A percentile compares a stretch with the other conserved stretches of the same genome.
phyloP scores from a whole-genome alignment of 2,329 filamentous ascomycete species.

The Penicillium glabrum region DNA sequence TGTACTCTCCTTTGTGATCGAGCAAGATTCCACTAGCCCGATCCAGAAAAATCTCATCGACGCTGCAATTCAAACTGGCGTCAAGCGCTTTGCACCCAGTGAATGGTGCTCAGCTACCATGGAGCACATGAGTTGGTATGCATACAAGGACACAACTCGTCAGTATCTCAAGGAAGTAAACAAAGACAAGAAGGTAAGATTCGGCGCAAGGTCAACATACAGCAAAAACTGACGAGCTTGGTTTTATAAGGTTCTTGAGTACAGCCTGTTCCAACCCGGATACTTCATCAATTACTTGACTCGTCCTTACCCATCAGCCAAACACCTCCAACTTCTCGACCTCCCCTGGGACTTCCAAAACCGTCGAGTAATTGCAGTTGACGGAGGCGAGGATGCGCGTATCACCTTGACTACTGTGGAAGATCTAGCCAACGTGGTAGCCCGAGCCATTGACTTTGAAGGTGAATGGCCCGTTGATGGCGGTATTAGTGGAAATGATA shows the following conservation, averaged over 20 bases:
- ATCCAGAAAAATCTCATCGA: constrained; percentile 42
- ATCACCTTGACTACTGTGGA: constrained; percentile 36
- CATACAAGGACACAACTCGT: constrained; percentile 51
- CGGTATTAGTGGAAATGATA: constrained; percentile 37
- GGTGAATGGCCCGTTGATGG: constrained; percentile 44
- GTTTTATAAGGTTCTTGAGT: constrained; percentile 52
- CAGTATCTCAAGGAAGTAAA: constrained; percentile 56
- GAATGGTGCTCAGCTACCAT: constrained; percentile 32
- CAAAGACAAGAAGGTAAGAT: constrained; percentile 42
- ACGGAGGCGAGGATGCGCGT: constrained; percentile 29
- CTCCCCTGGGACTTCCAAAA: constrained; percentile 38
- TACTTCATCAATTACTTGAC: constrained; percentile 58
- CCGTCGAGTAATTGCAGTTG: constrained; percentile 30
- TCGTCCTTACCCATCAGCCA: constrained; percentile 49
- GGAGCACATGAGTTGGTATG: constrained; percentile 49
- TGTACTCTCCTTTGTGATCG: constrained; percentile 52
- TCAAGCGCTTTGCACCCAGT: constrained; percentile 45
- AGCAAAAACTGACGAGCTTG: background rate
- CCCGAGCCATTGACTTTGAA: constrained; percentile 39
- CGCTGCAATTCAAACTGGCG: constrained; percentile 38
- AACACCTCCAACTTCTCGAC: constrained; percentile 41
- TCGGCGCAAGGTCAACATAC: too few relatives aligned
- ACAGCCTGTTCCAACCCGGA: constrained; percentile 57
- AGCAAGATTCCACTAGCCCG: constrained; percentile 15
- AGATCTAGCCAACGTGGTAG: constrained; percentile 40